phyloP scores from a whole-genome alignment of 2,329 filamentous ascomycete genomes.

The Pseudohalonectria lignicola region DNA sequence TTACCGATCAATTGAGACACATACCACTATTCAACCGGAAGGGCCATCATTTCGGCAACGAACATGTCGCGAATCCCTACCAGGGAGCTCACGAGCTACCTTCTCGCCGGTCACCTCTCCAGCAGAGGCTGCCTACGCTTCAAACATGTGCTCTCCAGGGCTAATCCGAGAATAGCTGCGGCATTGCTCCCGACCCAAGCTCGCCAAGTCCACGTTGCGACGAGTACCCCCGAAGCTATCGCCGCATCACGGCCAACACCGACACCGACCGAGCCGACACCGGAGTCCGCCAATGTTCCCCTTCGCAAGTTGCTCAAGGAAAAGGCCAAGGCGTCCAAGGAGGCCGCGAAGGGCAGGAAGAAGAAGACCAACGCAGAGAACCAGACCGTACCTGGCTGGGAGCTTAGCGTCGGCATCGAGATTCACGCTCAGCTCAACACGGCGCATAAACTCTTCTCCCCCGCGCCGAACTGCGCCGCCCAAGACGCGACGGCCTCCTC shows the following conservation, averaged over 20 bases:
- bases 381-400: slow-evolving; percentile 61
- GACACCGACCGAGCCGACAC: not conserved
- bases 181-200: not conserved
- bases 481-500: not conserved
- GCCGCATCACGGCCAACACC: not conserved
- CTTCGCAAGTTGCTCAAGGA: slow-evolving; percentile 65
- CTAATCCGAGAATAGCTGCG: not conserved
- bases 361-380: slow-evolving; percentile 32
- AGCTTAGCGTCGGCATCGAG: slow-evolving; percentile 91
- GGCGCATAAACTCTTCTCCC: slow-evolving; percentile 77
- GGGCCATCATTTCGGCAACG: too few species aligned
- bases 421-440: slow-evolving; percentile 96
- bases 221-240: not conserved
- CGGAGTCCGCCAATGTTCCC: slow-evolving; percentile 24
- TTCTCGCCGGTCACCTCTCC: slow-evolving; percentile 33
- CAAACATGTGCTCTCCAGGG: not conserved
- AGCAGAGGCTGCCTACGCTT: slow-evolving; percentile 27
- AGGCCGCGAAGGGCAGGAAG: slow-evolving; percentile 27
- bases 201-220: not conserved
- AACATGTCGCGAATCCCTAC: slow-evolving; percentile 36
- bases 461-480: slow-evolving; percentile 42
- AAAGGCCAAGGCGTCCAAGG: slow-evolving; percentile 42
- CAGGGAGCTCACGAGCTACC: slow-evolving; percentile 33
- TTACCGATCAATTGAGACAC: too few species aligned
- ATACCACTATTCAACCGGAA: too few species aligned